Percentiles rank a stretch among this genome's conserved stretches.
Conservation (phyloP, 441 rosid species). For the Hypseocharis bilobata region DNA sequence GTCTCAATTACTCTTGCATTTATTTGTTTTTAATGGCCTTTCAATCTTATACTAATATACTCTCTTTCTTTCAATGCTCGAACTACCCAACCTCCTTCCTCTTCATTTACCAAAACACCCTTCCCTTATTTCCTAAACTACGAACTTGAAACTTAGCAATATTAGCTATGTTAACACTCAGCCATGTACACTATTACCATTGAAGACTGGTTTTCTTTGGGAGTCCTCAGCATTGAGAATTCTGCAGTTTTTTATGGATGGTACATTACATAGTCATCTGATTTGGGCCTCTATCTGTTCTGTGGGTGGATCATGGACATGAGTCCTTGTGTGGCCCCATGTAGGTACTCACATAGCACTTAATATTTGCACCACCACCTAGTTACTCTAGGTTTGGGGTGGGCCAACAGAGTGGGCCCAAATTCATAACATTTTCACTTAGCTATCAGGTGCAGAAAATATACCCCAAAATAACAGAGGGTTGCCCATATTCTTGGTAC, state of each 20-base stretch:
- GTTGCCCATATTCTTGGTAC: neutral
- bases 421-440: neutral
- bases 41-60: constrained; percentile 38
- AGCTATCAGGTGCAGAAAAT: neutral
- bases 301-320: constrained; percentile 3
- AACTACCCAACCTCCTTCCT: constrained; percentile 37
- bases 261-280: neutral
- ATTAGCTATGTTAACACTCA: neutral
- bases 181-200: neutral
- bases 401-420: neutral
- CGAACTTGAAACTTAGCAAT: constrained; percentile 2
- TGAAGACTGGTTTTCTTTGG: constrained; percentile 1
- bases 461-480: neutral
- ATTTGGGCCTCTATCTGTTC: neutral
- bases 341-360: neutral
- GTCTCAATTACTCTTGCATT: constrained; percentile 95
- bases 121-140: neutral
- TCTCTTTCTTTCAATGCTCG: constrained; percentile 44
- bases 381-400: neutral
- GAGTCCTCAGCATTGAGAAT: constrained; percentile 8
- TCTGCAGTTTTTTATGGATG: neutral
- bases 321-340: constrained; percentile 3
- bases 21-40: constrained; percentile 72
- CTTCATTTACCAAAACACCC: neutral
- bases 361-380: neutral